Percentiles rank a stretch among this genome's conserved stretches.
Evolutionary conservation across 495 filamentous ascomycete genomes (phyloP).

Genomic region (Neurospora sp.): DNA sequence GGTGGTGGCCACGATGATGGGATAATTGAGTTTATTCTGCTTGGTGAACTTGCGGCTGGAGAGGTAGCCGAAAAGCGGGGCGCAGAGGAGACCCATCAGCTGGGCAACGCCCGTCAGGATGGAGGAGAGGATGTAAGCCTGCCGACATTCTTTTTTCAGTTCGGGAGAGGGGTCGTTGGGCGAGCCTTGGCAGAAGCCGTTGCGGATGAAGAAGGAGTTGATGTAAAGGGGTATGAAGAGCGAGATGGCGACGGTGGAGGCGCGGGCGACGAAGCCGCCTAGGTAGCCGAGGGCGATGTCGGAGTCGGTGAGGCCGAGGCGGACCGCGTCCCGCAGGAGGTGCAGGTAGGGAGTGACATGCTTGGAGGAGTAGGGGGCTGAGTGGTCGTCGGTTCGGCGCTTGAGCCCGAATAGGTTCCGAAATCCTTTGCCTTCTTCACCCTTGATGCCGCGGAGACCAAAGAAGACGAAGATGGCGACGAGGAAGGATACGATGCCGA

Average conservation of each 20-base stretch:
- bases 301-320: constrained; percentile 61
- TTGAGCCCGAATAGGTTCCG: constrained; percentile 37
- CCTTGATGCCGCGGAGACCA: constrained; percentile 66
- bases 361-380: constrained; percentile 7
- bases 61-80: constrained; percentile 76
- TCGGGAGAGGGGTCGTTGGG: constrained; percentile 49
- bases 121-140: constrained; percentile 76
- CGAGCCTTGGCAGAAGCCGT: constrained; percentile 62
- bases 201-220: constrained; percentile 77
- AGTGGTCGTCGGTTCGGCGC: constrained; percentile 7
- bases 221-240: constrained; percentile 88
- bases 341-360: constrained; percentile 35
- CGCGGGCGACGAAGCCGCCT: constrained; percentile 88
- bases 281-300: constrained; percentile 81
- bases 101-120: constrained; percentile 83
- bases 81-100: constrained; percentile 70
- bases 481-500: constrained; percentile 58
- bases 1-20: constrained; percentile 59
- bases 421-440: constrained; percentile 69
- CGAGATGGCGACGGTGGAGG: constrained; percentile 91
- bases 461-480: constrained; percentile 68
- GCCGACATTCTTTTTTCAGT: constrained; percentile 68
- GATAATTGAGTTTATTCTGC: constrained; percentile 52
- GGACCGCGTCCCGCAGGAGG: constrained; percentile 52
- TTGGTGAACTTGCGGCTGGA: constrained; percentile 53